A percentile compares a stretch with the other conserved stretches of the same genome.
These are phyloP conservation scores for Cladosporium sp. DNA, from an alignment of 2,329 filamentous ascomycete species.

Conservation along the genomic window DNA sequence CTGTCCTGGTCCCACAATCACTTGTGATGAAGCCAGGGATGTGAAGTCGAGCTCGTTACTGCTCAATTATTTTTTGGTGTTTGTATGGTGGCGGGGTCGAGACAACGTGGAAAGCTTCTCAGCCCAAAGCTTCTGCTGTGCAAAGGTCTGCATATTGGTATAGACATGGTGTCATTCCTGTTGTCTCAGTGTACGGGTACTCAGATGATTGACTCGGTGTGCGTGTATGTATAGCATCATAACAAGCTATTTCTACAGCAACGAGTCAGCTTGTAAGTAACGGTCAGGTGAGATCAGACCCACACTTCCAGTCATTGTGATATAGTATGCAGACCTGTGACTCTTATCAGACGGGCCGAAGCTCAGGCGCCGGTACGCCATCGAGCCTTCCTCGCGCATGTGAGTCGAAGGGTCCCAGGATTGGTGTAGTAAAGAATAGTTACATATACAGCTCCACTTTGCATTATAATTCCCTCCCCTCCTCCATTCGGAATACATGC, in stretches of 20 bases:
- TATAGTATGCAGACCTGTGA: not conserved
- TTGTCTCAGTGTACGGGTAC: no score
- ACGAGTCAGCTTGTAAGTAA: no score
- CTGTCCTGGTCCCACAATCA: not conserved
- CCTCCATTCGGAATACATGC: slow-evolving; percentile 15
- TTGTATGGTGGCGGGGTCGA: not conserved
- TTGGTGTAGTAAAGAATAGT: not conserved
- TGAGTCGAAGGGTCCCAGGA: slow-evolving; percentile 2
- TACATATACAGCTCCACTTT: slow-evolving; percentile 10
- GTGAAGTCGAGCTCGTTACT: not conserved
- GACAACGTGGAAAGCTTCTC: not conserved
- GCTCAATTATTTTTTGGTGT: not conserved
- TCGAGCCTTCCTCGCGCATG: not conserved
- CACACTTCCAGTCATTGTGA: not conserved
- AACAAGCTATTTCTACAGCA: no score
- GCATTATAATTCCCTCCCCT: not conserved
- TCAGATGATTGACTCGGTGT: no score
- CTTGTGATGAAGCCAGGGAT: not conserved
- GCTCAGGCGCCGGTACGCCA: not conserved
- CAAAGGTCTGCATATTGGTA: not conserved
- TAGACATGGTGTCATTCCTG: no score
- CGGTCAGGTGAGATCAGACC: not conserved
- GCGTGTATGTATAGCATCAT: no score
- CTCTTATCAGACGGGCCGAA: not conserved
- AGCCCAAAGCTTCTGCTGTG: not conserved